A percentile compares a stretch with the other conserved stretches of the same genome.
Evolutionary conservation across 2,329 filamentous ascomycete genomes (phyloP).

Genomic region (Pseudocercospora vitis): DNA sequence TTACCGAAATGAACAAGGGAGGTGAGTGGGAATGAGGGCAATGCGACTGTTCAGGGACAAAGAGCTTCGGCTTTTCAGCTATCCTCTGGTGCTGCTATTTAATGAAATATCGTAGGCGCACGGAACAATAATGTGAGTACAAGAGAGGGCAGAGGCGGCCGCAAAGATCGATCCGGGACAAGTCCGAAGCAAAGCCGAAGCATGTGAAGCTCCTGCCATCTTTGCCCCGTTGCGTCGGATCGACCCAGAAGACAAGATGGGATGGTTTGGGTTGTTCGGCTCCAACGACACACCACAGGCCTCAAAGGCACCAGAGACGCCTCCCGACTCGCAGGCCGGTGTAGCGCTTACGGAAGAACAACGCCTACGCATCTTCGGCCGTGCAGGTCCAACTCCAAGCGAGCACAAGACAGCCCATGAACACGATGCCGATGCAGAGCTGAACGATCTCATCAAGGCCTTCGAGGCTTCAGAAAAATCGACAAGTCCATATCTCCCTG

Average conservation of each 20-base stretch:
- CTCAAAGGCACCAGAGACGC: background rate
- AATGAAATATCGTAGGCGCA: too few species aligned
- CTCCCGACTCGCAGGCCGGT: background rate
- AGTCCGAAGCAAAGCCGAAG: slow-evolving; percentile 8
- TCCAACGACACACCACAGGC: background rate
- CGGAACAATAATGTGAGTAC: background rate
- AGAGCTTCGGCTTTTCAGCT: too few species aligned
- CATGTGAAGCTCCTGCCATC: slow-evolving; percentile 9
- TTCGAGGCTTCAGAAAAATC: slow-evolving; percentile 38
- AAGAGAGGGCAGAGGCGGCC: background rate
- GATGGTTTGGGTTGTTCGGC: slow-evolving; percentile 32
- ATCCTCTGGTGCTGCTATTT: too few species aligned
- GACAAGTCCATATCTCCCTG: slow-evolving; percentile 21
- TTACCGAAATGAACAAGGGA: background rate
- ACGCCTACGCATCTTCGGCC: slow-evolving; percentile 35
- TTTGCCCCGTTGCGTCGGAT: background rate
- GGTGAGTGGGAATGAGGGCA: background rate
- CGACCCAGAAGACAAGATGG: slow-evolving; percentile 21
- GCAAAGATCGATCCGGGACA: background rate
- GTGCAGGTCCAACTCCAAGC: slow-evolving; percentile 23
- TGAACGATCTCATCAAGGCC: slow-evolving; percentile 54
- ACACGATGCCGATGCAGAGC: slow-evolving; percentile 55
- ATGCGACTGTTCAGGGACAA: too few species aligned
- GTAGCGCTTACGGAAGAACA: slow-evolving; percentile 34
- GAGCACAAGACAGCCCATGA: slow-evolving; percentile 36